These are phyloP conservation scores for Epichloe sibirici DNA, from an alignment of 2,329 filamentous ascomycete species.

Conservation along the genomic window DNA sequence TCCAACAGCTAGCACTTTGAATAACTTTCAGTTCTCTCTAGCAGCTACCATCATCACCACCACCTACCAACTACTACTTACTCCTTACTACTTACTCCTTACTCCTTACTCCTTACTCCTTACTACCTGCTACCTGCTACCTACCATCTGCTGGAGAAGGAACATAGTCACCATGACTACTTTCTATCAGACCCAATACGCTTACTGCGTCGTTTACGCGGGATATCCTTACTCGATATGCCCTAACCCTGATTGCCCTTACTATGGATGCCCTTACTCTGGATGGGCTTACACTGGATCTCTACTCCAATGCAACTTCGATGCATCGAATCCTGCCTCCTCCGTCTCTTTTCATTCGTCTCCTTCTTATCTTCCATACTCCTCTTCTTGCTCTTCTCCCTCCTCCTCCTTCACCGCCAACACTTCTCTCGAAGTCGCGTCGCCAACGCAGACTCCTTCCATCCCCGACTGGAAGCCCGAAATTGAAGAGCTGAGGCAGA, in stretches of 20 bases:
- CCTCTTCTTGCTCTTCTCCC: background rate
- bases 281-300: background rate
- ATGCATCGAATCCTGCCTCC: too few species aligned
- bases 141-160: background rate
- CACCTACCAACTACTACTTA: too few species aligned
- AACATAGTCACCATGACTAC: background rate
- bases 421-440: background rate
- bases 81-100: background rate
- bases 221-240: background rate
- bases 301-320: background rate
- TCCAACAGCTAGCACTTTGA: too few species aligned
- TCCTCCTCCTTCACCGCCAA: background rate
- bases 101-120: background rate
- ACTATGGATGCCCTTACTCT: too few species aligned
- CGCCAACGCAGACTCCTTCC: background rate
- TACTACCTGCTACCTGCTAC: background rate
- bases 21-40: too few species aligned
- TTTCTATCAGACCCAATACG: background rate
- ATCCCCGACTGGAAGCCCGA: background rate
- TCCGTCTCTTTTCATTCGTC: too few species aligned
- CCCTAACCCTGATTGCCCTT: too few species aligned
- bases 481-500: fast-evolving
- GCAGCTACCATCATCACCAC: too few species aligned
- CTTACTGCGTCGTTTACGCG: background rate
- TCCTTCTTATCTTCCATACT: background rate